Evolutionary conservation across 208 protist genomes (phyloP).

Genomic region (Leishmania turanica): DNA sequence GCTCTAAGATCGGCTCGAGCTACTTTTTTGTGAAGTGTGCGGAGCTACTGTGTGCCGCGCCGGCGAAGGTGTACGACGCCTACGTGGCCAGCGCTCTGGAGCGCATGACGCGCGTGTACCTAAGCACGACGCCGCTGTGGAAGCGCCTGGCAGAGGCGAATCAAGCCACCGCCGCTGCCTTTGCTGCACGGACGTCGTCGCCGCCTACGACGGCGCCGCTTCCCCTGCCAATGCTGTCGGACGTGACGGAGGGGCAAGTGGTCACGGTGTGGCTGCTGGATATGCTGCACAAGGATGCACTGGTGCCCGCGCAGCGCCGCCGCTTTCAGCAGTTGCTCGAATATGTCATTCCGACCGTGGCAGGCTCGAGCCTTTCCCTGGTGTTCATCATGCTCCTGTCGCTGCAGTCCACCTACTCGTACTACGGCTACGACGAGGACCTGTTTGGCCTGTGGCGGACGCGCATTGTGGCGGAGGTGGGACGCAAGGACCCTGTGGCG

Average conservation of each 20-base stretch:
- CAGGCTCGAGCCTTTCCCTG: constrained; percentile 29
- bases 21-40: constrained; percentile 74
- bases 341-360: constrained; percentile 32
- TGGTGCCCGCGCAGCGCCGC: constrained; percentile 23
- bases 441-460: constrained; percentile 38
- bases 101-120: constrained; percentile 35
- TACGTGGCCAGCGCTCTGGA: constrained; percentile 32
- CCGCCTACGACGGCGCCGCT: not conserved
- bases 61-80: constrained; percentile 36
- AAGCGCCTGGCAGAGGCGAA: constrained; percentile 23
- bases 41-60: constrained; percentile 49
- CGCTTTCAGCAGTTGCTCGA: constrained; percentile 40
- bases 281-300: constrained; percentile 37
- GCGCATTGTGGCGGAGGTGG: constrained; percentile 39
- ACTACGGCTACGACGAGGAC: constrained; percentile 41
- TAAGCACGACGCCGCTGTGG: constrained; percentile 32
- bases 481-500: constrained; percentile 13
- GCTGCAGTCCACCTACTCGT: constrained; percentile 32
- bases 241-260: constrained; percentile 39
- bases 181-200: not conserved
- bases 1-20: constrained; percentile 48
- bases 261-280: constrained; percentile 53
- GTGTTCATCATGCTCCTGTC: constrained; percentile 45
- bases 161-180: constrained; percentile 15
- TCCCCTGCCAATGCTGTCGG: constrained; percentile 16